Conservation (phyloP, 164 flowering plant genomes). For the Dillenia suffruticosa region DNA sequence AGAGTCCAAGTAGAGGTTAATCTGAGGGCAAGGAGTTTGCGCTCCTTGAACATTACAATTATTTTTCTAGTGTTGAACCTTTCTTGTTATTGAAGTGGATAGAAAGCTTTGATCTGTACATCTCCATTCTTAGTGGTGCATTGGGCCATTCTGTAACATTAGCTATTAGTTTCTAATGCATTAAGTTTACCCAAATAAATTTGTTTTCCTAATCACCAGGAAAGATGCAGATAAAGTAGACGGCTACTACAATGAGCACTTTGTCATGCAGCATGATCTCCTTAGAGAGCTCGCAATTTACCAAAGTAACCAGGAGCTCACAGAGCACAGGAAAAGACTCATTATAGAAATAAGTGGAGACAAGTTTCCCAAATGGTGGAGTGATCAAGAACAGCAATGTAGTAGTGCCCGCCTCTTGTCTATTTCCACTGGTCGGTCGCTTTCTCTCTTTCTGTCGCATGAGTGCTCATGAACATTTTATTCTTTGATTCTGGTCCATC, state of each 20-base stretch:
- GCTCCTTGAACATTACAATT: too few species aligned
- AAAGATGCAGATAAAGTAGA: constrained; percentile 21
- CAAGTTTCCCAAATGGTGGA: constrained; percentile 23
- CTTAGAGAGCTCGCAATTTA: constrained; percentile 40
- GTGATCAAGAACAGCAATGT: constrained; percentile 10
- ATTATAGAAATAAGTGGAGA: constrained; percentile 22
- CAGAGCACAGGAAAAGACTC: constrained; percentile 25
- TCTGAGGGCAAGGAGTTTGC: too few species aligned
- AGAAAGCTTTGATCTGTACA: too few species aligned
- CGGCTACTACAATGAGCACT: constrained; percentile 22
- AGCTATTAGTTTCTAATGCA: too few species aligned
- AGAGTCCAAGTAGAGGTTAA: too few species aligned
- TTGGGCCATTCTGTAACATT: too few species aligned
- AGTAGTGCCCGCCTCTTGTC: constrained; percentile 28
- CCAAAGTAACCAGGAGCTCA: constrained; percentile 12
- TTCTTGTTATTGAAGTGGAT: too few species aligned
- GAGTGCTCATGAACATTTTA: neutral
- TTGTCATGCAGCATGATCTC: constrained; percentile 42
- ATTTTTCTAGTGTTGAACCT: too few species aligned
- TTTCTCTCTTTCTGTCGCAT: too few species aligned
- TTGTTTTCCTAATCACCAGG: constrained; percentile 18
- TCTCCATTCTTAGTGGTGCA: too few species aligned
- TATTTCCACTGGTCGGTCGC: constrained; percentile 31
- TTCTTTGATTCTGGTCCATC: neutral
- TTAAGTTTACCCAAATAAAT: too few species aligned